A percentile compares a stretch with the other conserved stretches of the same genome.
Evolutionary conservation across 75 land plant species (phyloP).

Genomic region (Cupressus sempervirens): DNA sequence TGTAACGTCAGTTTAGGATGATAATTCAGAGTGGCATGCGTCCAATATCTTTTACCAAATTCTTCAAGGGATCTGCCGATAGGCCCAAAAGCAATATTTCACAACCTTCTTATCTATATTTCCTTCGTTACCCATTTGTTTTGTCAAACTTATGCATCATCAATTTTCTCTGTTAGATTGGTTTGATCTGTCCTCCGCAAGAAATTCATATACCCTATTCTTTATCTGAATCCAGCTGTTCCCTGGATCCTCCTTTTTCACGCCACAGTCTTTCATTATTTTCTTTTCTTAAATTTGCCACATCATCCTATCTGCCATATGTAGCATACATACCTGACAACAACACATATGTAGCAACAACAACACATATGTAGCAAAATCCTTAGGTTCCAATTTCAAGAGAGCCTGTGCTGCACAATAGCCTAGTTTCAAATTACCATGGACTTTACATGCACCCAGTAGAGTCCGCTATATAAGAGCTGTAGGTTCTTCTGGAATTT

Average conservation of each 20-base stretch:
- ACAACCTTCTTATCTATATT: background rate
- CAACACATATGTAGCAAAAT: too few species aligned
- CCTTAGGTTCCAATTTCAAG: too few species aligned
- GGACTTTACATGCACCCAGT: constrained; percentile 22
- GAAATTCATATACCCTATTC: constrained; percentile 12
- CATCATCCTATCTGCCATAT: too few species aligned
- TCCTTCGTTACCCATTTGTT: background rate
- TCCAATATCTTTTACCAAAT: constrained; percentile 12
- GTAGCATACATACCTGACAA: constrained; percentile 25
- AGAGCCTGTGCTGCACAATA: constrained; percentile 16
- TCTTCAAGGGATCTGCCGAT: background rate
- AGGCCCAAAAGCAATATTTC: too few species aligned
- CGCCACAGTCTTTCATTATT: constrained; percentile 7
- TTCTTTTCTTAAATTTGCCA: constrained; percentile 11
- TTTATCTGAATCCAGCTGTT: constrained; percentile 17
- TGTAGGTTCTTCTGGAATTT: constrained; percentile 23
- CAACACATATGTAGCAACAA: constrained; percentile 16
- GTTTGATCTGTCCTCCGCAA: constrained; percentile 10
- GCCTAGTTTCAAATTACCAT: constrained; percentile 16
- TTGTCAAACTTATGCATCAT: background rate
- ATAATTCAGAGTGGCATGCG: constrained; percentile 8
- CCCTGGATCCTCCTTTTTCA: constrained; percentile 18
- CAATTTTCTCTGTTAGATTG: constrained; percentile 8
- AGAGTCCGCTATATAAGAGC: constrained; percentile 14
- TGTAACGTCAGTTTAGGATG: too few species aligned